Evolutionary conservation across 2,329 filamentous ascomycete species (phyloP), one percentile per base, ranked within the genome.

Genomic region (Bipolaris victoriae): DNA sequence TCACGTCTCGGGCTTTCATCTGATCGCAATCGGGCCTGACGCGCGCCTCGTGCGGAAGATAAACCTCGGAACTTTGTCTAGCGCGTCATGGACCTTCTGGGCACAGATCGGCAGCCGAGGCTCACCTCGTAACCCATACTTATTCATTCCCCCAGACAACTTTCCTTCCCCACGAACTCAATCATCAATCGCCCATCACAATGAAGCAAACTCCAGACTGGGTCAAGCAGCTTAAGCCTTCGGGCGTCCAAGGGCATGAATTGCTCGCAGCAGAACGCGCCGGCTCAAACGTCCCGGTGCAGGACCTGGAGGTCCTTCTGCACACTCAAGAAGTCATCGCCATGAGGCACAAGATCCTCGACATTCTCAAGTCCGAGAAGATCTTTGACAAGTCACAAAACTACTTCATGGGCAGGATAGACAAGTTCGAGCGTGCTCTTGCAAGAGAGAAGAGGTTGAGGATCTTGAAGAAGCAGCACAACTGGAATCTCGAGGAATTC

Each of bases 341-440:
- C 55, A 81, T 84, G 41, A 87, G 88, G 67, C 77, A 83, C 1
- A 79, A 79, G 22, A 82, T 93, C 26, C 78, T 91, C 5, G 77
- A 83, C 46, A 82, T 91, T n/a, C 82, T 93, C 5, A 79, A 87
- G 65, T 74, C 81, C 0, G 88, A 93, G 57, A 84, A 85, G 50
- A 83, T 91, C 55, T 92, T 93, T 65, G 88, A 92, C 77, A 93
- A 92, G 78, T 86, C 86, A 3, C 86, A 89, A 63, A 91, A 92
- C 72, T 91, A 91, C 77, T 90, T 90, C 73, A 83, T 86, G 64
- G 89, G 89, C 40, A 81, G 90, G 43, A 82, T 85, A 24, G 88
- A 90, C 61, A 83, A 87, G 47, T 87, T 92, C 68, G 84, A 90
- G 71, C 85, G 84, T 33, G 85, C 90, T 1, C 80, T 94, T 53